Percentiles rank a stretch among this genome's conserved stretches.
Evolutionary conservation across 2,329 filamentous ascomycete species (phyloP).

Genomic region (Ophiocordyceps sinensis): DNA sequence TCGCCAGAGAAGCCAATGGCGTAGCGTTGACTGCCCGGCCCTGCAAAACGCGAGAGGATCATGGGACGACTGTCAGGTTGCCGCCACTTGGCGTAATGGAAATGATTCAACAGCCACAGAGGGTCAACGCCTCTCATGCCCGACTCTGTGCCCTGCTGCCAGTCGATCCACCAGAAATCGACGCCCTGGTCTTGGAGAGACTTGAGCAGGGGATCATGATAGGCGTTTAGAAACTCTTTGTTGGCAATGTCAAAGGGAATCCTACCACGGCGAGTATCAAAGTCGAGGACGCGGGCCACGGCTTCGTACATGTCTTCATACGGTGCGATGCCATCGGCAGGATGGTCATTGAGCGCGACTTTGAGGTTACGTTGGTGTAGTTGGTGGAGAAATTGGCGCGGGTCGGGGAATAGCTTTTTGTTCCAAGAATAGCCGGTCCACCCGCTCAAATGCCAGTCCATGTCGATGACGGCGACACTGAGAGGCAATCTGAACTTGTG

Average conservation of each 20-base stretch:
- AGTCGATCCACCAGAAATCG: constrained; percentile 56
- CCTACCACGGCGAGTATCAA: constrained; percentile 33
- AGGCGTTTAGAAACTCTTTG: constrained; percentile 40
- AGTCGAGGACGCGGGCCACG: constrained; percentile 35
- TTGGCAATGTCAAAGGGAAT: constrained; percentile 42
- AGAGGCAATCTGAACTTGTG: constrained; percentile 34
- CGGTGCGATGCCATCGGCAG: constrained; percentile 39
- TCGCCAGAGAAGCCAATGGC: constrained; percentile 53
- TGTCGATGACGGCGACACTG: constrained; percentile 46
- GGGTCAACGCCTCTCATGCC: constrained; percentile 44
- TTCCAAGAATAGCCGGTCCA: constrained; percentile 9
- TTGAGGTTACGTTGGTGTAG: constrained; percentile 38
- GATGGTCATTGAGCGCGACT: constrained; percentile 46
- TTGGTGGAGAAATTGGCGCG: constrained; percentile 31
- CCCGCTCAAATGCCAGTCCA: constrained; percentile 49
- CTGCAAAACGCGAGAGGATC: constrained; percentile 47
- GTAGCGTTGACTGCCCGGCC: constrained; percentile 48
- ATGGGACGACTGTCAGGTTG: constrained; percentile 22
- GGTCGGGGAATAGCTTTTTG: constrained; percentile 35
- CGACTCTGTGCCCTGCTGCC: constrained; percentile 46
- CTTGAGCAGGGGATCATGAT: constrained; percentile 41
- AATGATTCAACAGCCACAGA: constrained; percentile 51
- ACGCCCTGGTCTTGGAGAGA: constrained; percentile 39
- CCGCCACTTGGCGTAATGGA: constrained; percentile 28
- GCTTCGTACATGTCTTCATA: constrained; percentile 42